Evolutionary conservation across 2,329 filamentous ascomycete species (phyloP).

Genomic region (Blastomyces percursus): DNA sequence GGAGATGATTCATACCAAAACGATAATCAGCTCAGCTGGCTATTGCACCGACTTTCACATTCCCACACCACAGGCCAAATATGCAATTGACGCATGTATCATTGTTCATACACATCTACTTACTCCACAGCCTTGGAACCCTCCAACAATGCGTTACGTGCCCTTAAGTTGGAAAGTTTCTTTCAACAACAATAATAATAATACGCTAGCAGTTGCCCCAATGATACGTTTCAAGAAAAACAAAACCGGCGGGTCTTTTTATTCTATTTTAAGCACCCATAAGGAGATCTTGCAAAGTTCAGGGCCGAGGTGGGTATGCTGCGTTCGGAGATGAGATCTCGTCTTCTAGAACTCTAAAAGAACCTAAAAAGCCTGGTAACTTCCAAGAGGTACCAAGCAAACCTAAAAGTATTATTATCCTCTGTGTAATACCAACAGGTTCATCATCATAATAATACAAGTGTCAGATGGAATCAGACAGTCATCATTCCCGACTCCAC

Average conservation of each 20-base stretch:
- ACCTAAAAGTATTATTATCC: too few species aligned
- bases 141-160: too few species aligned
- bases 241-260: background rate
- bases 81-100: too few species aligned
- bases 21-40: background rate
- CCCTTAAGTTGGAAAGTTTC: background rate
- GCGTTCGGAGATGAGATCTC: constrained; percentile 1
- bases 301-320: background rate
- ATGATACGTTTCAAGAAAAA: background rate
- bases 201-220: background rate
- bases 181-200: background rate
- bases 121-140: too few species aligned
- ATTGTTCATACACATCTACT: too few species aligned
- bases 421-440: too few species aligned
- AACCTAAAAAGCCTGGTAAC: background rate
- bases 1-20: background rate
- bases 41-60: too few species aligned
- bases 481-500: background rate
- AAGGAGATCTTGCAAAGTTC: background rate
- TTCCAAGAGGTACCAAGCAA: background rate
- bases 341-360: background rate
- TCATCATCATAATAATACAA: background rate
- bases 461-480: background rate
- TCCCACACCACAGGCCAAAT: background rate
- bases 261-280: background rate